Percentiles rank a stretch among this genome's conserved stretches.
Evolutionary conservation across 1,284 basidiomycete genomes (phyloP).

Genomic region (Sporisorium sorghi): DNA sequence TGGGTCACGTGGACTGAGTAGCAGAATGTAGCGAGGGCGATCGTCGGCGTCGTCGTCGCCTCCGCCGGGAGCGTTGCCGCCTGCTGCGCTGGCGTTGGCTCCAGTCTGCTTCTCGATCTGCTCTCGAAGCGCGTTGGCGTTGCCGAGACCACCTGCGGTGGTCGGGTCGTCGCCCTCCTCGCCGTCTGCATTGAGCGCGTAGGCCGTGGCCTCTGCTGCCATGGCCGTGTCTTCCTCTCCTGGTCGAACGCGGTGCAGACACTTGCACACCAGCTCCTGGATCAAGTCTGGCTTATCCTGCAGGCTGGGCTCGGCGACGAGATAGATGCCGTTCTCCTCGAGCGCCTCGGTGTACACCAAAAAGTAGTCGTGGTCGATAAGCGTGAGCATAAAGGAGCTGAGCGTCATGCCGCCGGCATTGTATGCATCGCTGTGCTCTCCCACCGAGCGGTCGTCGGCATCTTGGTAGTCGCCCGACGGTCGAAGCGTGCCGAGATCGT

Average conservation of each 20-base stretch:
- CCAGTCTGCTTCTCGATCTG: conserved; percentile 43
- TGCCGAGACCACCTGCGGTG: conserved; percentile 16
- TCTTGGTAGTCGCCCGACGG: conserved; percentile 48
- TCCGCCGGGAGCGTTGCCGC: conserved; percentile 66
- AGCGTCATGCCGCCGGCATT: conserved; percentile 72
- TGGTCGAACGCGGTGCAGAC: conserved; percentile 71
- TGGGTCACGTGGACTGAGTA: conserved; percentile 85
- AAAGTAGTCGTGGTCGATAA: conserved; percentile 90
- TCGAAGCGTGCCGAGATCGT: conserved; percentile 78
- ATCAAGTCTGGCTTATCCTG: conserved; percentile 85
- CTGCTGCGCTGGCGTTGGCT: background rate
- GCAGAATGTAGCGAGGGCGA: conserved; percentile 78
- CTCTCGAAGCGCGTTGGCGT: conserved; percentile 35
- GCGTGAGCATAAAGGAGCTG: conserved; percentile 81
- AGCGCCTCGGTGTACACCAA: conserved; percentile 90
- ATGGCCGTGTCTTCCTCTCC: conserved; percentile 48
- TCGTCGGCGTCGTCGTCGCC: conserved; percentile 68
- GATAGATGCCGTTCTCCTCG: conserved; percentile 92
- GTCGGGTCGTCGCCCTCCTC: conserved; percentile 39
- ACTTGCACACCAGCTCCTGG: conserved; percentile 84
- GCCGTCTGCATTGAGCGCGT: conserved; percentile 40
- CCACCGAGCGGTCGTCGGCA: conserved; percentile 26
- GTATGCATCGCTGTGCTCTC: conserved; percentile 20
- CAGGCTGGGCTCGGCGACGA: conserved; percentile 86
- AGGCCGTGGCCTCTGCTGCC: conserved; percentile 39